Evolutionary conservation across 129 eudicot species (phyloP).

Genomic region (Pittosporum tobira): DNA sequence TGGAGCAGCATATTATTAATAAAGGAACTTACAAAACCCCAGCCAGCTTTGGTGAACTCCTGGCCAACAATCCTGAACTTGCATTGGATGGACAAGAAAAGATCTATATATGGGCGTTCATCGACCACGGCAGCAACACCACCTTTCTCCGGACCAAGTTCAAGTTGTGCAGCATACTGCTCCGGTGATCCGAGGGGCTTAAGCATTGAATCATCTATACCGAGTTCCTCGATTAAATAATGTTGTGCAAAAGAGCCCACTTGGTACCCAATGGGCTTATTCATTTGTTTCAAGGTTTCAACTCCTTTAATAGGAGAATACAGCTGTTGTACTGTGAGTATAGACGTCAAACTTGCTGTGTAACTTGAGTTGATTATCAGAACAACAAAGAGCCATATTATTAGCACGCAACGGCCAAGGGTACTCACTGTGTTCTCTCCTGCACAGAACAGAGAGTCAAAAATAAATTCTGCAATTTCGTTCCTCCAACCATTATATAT

Average conservation of each 20-base stretch:
- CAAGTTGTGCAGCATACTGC: slow-evolving; percentile 58
- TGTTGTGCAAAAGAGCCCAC: slow-evolving; percentile 81
- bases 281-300: slow-evolving; percentile 37
- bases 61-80: slow-evolving; percentile 68
- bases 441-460: slow-evolving; percentile 24
- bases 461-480: not conserved
- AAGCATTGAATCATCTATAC: slow-evolving; percentile 53
- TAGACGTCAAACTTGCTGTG: slow-evolving; percentile 92
- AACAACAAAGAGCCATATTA: slow-evolving; percentile 91
- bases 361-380: slow-evolving; percentile 79
- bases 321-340: slow-evolving; percentile 85
- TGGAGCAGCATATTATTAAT: not conserved
- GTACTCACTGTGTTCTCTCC: slow-evolving; percentile 81
- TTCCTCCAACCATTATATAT: not conserved
- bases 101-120: slow-evolving; percentile 75
- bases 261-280: slow-evolving; percentile 77
- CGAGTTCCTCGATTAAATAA: slow-evolving; percentile 60
- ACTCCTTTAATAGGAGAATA: slow-evolving; percentile 74
- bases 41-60: slow-evolving; percentile 84
- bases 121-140: slow-evolving; percentile 86
- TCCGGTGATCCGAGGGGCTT: slow-evolving; percentile 68
- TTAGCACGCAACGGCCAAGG: slow-evolving; percentile 66
- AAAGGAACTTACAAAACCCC: slow-evolving; percentile 79
- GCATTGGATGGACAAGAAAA: slow-evolving; percentile 84
- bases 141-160: slow-evolving; percentile 51